Conservation (phyloP, 805 yeast genomes). For the Zygoascus tannicola region DNA sequence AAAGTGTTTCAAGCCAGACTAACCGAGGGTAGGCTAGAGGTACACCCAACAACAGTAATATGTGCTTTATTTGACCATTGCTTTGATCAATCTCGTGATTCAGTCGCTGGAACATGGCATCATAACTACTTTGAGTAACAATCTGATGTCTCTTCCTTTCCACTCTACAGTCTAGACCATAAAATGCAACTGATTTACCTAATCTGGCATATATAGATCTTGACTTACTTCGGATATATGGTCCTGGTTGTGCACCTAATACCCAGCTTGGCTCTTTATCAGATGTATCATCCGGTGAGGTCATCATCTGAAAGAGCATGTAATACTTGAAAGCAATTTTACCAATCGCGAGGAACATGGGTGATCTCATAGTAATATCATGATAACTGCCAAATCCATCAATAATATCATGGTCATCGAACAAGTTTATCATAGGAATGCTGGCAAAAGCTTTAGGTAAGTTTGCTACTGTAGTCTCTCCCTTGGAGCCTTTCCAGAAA, state of each 20-base stretch:
- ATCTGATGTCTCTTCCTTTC: constrained; percentile 64
- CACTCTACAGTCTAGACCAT: constrained; percentile 88
- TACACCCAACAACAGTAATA: constrained; percentile 79
- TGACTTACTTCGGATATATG: constrained; percentile 55
- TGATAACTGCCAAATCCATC: constrained; percentile 92
- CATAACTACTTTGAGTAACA: constrained; percentile 47
- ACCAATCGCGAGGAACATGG: constrained; percentile 65
- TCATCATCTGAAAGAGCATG: constrained; percentile 86
- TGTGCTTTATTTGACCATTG: constrained; percentile 56
- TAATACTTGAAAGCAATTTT: constrained; percentile 74
- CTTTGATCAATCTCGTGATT: constrained; percentile 41
- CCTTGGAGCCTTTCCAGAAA: constrained; percentile 62
- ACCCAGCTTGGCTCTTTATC: constrained; percentile 53
- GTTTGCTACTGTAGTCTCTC: constrained; percentile 55
- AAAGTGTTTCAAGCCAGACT: constrained; percentile 77
- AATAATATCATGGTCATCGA: constrained; percentile 92
- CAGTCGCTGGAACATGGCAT: constrained; percentile 50
- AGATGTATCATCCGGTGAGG: constrained; percentile 35
- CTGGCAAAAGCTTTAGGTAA: constrained; percentile 70
- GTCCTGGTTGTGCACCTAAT: constrained; percentile 47
- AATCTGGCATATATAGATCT: constrained; percentile 65
- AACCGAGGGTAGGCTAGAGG: constrained; percentile 92
- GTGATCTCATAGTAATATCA: constrained; percentile 62
- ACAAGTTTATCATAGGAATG: constrained; percentile 80
- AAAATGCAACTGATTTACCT: constrained; percentile 61